phyloP scores from a whole-genome alignment of 352 stramenopile genomes.

The Phytophthora quininea region DNA sequence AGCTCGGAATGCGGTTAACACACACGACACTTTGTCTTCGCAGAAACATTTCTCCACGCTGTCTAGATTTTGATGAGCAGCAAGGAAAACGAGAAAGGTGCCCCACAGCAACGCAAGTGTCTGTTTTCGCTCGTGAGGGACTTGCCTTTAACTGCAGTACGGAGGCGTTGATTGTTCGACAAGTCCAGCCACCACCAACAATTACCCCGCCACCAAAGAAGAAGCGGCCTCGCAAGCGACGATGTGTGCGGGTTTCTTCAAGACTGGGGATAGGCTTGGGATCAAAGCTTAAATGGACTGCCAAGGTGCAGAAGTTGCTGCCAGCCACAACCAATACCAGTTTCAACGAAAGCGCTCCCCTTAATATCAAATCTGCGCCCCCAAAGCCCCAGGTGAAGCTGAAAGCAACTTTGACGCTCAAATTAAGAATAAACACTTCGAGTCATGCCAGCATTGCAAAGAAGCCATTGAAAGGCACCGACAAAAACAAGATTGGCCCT shows the following conservation, averaged over 20 bases:
- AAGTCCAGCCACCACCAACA: constrained; percentile 14
- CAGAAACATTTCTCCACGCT: constrained; percentile 50
- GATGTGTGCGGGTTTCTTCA: constrained; percentile 11
- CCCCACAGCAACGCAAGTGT: constrained; percentile 35
- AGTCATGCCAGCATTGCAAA: not conserved
- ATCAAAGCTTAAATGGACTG: constrained; percentile 12
- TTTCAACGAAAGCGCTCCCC: too few relatives aligned
- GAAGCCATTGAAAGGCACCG: constrained; percentile 8
- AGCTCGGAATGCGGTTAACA: constrained; percentile 55
- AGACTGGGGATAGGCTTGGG: constrained; percentile 9
- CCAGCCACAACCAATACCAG: constrained; percentile 4
- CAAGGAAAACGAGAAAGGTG: constrained; percentile 8
- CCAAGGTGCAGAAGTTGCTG: constrained; percentile 6
- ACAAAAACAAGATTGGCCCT: constrained; percentile 33
- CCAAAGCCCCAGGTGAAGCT: constrained; percentile 1
- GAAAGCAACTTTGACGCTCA: constrained; percentile 2
- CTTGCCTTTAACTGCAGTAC: constrained; percentile 53
- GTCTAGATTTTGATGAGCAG: constrained; percentile 38
- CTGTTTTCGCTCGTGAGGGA: constrained; percentile 39
- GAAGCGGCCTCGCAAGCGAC: constrained; percentile 4
- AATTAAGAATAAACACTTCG: not conserved
- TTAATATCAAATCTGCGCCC: not conserved
- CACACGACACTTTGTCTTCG: constrained; percentile 60
- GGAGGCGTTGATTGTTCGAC: constrained; percentile 37
- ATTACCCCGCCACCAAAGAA: constrained; percentile 10